Evolutionary conservation across 1,284 basidiomycete species (phyloP), one percentile per base, ranked within the genome.

Genomic region (Tilletia setariae): DNA sequence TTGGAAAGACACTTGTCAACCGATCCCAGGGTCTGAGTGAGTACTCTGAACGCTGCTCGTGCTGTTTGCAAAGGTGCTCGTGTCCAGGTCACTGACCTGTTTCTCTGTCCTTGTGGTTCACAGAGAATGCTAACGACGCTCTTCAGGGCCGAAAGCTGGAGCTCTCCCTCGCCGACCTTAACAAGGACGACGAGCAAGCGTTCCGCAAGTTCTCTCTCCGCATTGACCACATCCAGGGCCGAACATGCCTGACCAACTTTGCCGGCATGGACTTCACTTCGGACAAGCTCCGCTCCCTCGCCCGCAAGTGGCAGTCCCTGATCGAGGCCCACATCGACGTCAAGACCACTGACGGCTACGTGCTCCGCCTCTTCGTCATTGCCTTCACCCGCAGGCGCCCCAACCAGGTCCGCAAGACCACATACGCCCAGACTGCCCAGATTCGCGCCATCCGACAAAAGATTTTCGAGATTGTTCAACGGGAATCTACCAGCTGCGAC

Each of bases 191-290:
- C 87, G 96, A 99, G 84, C 93, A 98, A 85, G 90, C 93, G 70
- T 99, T 95, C 93, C 91, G 96, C 84, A 98, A 99, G 89, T 95
- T 99, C 86, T 93, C 94, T 87, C 89, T 99, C 84, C 91, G 93
- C 81, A 88, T 98, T 80, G 95, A 98, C 84, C 95, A 98, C 83
- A 89, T 99, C 76, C 91, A 97, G 87, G 96, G 95, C 87, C 96
- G 94, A 88, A 95, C 92, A 88, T 98, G 94, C 88, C 88, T 98
- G 69, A 98, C 96, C 85, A 97, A 95, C 86, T 99, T 99, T 91
- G 91, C 95, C 87, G 96, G 95, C 84, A 98, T 99, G 96, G 93
- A 96, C 87, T 98, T 99, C 87, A 98, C 96, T 75, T 96, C 94
- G 75, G 96, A 99, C 90, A 98, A 98, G 87, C 90, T 98, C 78